Base-by-base conservation (phyloP, 495 filamentous ascomycete species). In the Bacidia gigantensis region DNA sequence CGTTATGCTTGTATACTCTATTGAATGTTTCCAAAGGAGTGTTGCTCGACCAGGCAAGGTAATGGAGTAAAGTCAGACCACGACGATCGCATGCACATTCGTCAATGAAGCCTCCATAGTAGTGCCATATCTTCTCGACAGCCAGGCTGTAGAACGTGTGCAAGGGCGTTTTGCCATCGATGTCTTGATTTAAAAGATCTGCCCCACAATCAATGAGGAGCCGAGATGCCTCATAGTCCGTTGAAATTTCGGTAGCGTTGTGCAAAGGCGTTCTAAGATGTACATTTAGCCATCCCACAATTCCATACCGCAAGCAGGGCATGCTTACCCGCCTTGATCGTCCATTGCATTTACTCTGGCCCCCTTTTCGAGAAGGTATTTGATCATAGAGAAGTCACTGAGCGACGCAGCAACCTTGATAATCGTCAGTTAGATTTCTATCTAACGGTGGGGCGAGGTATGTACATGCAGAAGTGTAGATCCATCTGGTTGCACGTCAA, bases 201-300 rank as follows among this genome's bases (percentile, higher is more conserved):
- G 62, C 64, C 3, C 60, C 62, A 22, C 65, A 51, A 39, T 63
- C 62, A 7, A 66, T 52, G 9, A 64, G 55, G 11, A 63, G 50
- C 9, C 55, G 49, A 18, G 58, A 52, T 39, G 64, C 62, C 35
- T 52, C 52, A 24, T 49, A 49, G 46, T 49, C 46, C 12, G 14
- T 29, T 11, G 14, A 5, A 11, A 23, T 7, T 38, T 12, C 18
- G 11, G 29, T 10, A 21, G 46, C 46, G 20, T 12, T 11, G 20
- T 49, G 46, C 11, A 49, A 24, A 45, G 42, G 32, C n/a, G 32
- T 10, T 39, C 32, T n/a, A n/a, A n/a, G n/a, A n/a, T n/a, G n/a
- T n/a, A n/a, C n/a, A n/a, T n/a, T n/a, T n/a, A n/a, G n/a, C n/a
- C n/a, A n/a, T n/a, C n/a, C n/a, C n/a, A n/a, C n/a, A n/a, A n/a